Conservation (phyloP, 257 asterid species). For the Solanum tarapatanum region DNA sequence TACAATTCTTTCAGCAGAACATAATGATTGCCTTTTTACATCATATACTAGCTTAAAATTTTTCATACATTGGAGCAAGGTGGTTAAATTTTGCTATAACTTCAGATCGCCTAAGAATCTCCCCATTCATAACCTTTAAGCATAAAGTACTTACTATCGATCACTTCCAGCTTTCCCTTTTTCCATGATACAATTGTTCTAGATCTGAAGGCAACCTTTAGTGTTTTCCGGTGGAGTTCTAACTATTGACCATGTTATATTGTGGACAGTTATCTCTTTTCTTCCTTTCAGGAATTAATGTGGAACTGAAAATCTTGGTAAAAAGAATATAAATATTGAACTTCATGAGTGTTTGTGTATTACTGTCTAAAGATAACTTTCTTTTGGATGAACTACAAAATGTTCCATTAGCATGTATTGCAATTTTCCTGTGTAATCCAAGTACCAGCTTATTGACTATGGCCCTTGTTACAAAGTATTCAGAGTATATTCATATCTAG, state of each 20-base stretch:
- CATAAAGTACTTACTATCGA: not conserved
- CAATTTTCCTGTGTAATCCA: not conserved
- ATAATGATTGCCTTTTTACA: not conserved
- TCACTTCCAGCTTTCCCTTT: not conserved
- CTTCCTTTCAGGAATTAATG: not conserved
- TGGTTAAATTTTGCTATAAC: not conserved
- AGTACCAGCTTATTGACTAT: not conserved
- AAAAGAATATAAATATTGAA: not conserved
- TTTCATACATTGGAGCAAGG: not conserved
- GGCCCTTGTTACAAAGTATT: not conserved
- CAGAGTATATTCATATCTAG: not conserved
- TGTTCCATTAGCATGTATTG: not conserved
- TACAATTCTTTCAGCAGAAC: not conserved
- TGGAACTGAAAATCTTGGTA: not conserved
- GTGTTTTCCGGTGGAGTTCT: not conserved
- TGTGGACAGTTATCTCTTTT: not conserved
- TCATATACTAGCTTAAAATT: not conserved
- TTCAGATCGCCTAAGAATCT: not conserved
- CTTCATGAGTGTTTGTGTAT: not conserved
- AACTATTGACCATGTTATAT: not conserved
- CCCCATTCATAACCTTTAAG: not conserved
- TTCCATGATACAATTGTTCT: not conserved
- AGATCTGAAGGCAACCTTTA: not conserved
- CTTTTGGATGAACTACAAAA: not conserved
- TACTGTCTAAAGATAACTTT: not conserved